Conservation (phyloP, 495 filamentous ascomycete genomes). For the Schizothecium vesticola region DNA sequence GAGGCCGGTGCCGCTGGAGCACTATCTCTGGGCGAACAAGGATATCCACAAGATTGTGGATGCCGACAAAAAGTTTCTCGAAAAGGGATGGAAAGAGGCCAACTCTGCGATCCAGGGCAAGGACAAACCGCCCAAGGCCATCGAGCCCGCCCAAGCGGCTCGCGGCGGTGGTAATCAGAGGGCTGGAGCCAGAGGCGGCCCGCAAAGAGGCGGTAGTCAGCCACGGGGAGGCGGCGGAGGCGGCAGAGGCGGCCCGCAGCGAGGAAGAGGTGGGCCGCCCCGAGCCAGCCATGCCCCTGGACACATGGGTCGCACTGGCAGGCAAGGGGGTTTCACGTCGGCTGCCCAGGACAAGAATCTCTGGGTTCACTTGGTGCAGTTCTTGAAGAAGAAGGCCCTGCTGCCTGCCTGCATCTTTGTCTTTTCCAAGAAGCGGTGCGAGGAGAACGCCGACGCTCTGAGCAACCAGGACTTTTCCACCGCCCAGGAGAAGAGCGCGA, state of each 20-base stretch:
- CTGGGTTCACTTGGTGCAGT: constrained; percentile 95
- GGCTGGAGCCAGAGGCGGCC: constrained; percentile 39
- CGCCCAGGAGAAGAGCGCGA: constrained; percentile 86
- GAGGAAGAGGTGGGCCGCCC: constrained; percentile 54
- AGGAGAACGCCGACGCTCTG: constrained; percentile 92
- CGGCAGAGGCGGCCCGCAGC: constrained; percentile 39
- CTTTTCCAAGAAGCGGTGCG: constrained; percentile 95
- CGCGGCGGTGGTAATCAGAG: constrained; percentile 51
- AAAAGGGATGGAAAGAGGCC: constrained; percentile 90
- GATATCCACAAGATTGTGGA: constrained; percentile 92
- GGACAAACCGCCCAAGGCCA: constrained; percentile 62
- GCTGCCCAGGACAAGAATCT: constrained; percentile 90
- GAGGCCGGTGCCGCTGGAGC: constrained; percentile 88
- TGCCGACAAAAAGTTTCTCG: constrained; percentile 81
- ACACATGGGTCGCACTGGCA: constrained; percentile 82
- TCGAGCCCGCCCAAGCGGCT: constrained; percentile 41
- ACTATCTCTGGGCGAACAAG: constrained; percentile 92
- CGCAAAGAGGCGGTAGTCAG: constrained; percentile 53
- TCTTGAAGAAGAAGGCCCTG: constrained; percentile 77
- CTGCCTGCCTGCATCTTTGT: constrained; percentile 95
- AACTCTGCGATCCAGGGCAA: constrained; percentile 75
- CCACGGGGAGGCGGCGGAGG: constrained; percentile 54
- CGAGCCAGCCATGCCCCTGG: constrained; percentile 58
- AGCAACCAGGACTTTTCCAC: constrained; percentile 92
- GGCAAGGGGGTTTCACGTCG: constrained; percentile 75